These are phyloP conservation scores for Anthracocystis walkeri DNA, from an alignment of 1,284 basidiomycete genomes.

Conservation along the genomic window DNA sequence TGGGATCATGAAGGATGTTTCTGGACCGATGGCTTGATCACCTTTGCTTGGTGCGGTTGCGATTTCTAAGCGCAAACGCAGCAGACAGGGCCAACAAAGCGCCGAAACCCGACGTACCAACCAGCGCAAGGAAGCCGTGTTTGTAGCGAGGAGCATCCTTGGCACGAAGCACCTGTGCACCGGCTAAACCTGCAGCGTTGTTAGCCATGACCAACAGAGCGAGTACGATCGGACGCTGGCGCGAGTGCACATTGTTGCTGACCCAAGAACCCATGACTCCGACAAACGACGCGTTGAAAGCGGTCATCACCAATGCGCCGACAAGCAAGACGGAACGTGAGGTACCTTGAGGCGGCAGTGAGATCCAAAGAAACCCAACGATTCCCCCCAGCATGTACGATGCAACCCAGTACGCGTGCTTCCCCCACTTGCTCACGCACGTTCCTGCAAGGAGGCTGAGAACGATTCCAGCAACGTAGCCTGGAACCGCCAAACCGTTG, in stretches of 20 bases:
- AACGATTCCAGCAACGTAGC: constrained; percentile 1
- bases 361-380: constrained; percentile 3
- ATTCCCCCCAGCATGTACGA: neutral
- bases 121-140: constrained; percentile 1
- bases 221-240: neutral
- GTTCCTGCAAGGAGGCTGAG: constrained; percentile 4
- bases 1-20: constrained; percentile 48
- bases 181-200: constrained; percentile 1
- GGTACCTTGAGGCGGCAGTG: neutral
- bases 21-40: constrained; percentile 26
- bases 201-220: constrained; percentile 1
- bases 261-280: constrained; percentile 1
- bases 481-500: neutral
- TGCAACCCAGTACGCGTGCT: neutral
- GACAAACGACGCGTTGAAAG: neutral
- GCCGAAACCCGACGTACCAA: neutral
- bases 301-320: constrained; percentile 1
- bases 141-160: constrained; percentile 4
- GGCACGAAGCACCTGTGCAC: constrained; percentile 3
- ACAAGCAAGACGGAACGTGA: constrained; percentile 1
- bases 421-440: constrained; percentile 2
- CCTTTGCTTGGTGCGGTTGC: neutral
- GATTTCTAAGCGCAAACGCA: neutral
- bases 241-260: neutral
- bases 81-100: constrained; percentile 1